These are phyloP conservation scores for Sugiyamaella neomexicana DNA, from an alignment of 1,139 yeast genomes.

Conservation along the genomic window DNA sequence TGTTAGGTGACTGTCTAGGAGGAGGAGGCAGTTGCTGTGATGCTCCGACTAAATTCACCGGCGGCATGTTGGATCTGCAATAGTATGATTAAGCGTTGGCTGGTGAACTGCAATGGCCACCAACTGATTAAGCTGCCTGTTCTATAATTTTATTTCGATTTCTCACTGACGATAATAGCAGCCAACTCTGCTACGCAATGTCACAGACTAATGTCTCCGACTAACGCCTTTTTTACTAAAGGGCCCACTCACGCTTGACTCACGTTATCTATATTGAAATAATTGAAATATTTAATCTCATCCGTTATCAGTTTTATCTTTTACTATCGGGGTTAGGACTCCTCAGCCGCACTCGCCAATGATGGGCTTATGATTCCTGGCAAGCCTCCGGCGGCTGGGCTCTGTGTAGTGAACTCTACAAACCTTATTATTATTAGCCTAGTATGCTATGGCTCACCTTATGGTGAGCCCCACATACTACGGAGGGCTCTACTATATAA, in stretches of 20 bases:
- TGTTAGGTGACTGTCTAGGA: not conserved
- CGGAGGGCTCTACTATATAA: no score
- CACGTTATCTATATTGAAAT: not conserved
- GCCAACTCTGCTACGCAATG: no score
- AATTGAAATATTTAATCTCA: not conserved
- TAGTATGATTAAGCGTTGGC: not conserved
- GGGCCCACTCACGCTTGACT: not conserved
- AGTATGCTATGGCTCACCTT: no score
- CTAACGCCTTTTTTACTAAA: not conserved
- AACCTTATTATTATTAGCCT: no score
- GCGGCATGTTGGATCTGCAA: not conserved
- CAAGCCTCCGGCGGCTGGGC: not conserved
- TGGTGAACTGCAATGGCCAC: not conserved
- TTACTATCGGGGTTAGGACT: not conserved
- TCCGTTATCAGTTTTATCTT: not conserved
- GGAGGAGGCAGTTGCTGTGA: not conserved
- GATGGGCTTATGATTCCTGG: not conserved
- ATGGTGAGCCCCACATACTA: no score
- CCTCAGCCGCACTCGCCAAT: not conserved
- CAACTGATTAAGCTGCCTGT: not conserved
- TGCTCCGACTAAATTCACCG: not conserved
- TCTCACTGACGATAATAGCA: no score
- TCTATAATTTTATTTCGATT: no score
- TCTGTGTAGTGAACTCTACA: no score
- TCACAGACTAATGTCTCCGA: no score